phyloP scores from a whole-genome alignment of 208 protist genomes.

The Trypanosoma vivax region DNA sequence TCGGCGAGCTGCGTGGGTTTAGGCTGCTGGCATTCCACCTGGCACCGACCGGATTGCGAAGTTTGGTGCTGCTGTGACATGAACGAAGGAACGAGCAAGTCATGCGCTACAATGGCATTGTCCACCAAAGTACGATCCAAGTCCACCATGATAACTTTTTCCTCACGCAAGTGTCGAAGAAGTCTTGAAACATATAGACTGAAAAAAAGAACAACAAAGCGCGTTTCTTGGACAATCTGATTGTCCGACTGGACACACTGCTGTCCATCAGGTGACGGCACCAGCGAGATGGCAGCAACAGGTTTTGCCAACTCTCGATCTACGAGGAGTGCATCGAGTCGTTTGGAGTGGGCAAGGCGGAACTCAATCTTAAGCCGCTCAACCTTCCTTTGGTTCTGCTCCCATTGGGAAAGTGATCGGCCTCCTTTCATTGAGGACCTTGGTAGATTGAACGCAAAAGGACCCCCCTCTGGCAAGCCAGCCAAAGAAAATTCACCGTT shows the following conservation, averaged over 20 bases:
- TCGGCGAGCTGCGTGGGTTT: no score
- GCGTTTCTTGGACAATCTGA: constrained; percentile 25
- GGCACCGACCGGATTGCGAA: no score
- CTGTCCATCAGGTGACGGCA: not conserved
- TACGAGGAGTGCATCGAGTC: constrained; percentile 63
- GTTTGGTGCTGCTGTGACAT: no score
- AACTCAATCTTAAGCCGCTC: constrained; percentile 70
- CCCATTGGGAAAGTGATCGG: constrained; percentile 21
- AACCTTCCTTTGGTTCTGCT: constrained; percentile 42
- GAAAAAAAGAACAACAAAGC: constrained; percentile 45
- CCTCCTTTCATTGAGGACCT: not conserved
- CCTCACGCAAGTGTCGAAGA: constrained; percentile 45
- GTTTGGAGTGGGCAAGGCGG: constrained; percentile 40
- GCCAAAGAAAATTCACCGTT: not conserved
- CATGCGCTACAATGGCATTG: constrained; percentile 44
- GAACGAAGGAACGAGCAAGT: constrained; percentile 7
- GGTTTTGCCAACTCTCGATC: constrained; percentile 38
- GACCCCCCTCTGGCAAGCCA: not conserved
- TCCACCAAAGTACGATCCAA: constrained; percentile 84
- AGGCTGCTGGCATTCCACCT: no score
- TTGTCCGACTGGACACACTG: not conserved
- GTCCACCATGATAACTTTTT: constrained; percentile 68
- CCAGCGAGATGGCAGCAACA: constrained; percentile 44
- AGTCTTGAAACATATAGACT: constrained; percentile 54
- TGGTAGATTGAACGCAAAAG: not conserved